A percentile compares a stretch with the other conserved stretches of the same genome.
These are phyloP conservation scores for Rubia yunnanensis DNA, from an alignment of 257 asterid genomes.

Conservation along the genomic window DNA sequence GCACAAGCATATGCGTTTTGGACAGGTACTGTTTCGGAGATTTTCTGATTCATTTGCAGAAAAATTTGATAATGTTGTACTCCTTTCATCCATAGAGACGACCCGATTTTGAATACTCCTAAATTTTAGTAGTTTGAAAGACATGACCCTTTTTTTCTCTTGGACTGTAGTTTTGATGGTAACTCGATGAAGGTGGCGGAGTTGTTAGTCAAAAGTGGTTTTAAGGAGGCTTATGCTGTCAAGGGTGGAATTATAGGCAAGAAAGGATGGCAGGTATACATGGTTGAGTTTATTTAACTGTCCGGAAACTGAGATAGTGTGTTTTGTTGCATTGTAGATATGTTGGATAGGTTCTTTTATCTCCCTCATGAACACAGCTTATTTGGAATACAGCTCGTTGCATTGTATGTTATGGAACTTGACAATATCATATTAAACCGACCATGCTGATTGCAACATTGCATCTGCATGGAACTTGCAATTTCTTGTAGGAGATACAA, in stretches of 20 bases:
- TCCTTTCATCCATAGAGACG: no score
- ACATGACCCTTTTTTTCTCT: constrained; percentile 8
- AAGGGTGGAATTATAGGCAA: constrained; percentile 88
- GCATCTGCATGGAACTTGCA: no score
- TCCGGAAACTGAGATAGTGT: neutral
- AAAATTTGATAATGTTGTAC: no score
- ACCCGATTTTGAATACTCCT: no score
- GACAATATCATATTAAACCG: neutral
- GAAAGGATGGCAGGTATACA: constrained; percentile 81
- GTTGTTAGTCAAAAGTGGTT: constrained; percentile 65
- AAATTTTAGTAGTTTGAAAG: neutral
- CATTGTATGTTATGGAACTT: neutral
- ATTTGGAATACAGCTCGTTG: neutral
- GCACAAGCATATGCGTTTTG: constrained; percentile 53
- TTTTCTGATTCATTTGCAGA: neutral
- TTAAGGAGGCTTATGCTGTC: constrained; percentile 87
- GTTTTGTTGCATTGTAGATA: neutral
- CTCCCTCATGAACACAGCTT: neutral
- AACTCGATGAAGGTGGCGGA: constrained; percentile 86
- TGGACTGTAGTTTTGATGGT: constrained; percentile 97
- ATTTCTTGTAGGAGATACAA: constrained; percentile 67
- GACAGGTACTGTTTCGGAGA: constrained; percentile 27
- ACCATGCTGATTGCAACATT: neutral
- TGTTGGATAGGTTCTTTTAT: neutral
- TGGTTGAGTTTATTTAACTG: neutral